Percentiles rank a stretch among this genome's conserved stretches.
Evolutionary conservation across 2,329 filamentous ascomycete genomes (phyloP).

Genomic region (Verticillium alfalfae): DNA sequence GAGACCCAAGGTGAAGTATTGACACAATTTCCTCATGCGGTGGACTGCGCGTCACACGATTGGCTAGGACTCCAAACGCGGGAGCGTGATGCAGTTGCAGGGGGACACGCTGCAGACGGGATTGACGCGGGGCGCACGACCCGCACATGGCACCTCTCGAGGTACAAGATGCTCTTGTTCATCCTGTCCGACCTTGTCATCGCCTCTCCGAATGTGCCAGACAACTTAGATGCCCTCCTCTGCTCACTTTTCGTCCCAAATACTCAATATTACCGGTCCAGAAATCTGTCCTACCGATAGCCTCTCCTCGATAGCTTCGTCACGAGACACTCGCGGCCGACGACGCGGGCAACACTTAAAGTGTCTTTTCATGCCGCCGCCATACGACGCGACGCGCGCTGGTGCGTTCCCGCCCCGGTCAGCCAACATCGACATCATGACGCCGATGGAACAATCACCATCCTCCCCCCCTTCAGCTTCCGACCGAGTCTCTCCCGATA

Average conservation of each 20-base stretch:
- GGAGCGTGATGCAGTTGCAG: neutral
- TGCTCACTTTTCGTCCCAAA: neutral
- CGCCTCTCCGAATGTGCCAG: neutral
- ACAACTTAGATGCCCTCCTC: neutral
- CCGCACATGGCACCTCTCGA: neutral
- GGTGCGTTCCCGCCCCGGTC: neutral
- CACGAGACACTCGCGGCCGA: neutral
- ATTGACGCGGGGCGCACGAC: neutral
- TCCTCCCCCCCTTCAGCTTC: neutral
- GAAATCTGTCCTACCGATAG: neutral
- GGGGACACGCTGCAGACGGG: neutral
- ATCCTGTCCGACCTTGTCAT: neutral
- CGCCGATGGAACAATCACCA: neutral
- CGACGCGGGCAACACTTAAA: neutral
- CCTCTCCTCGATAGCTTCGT: neutral
- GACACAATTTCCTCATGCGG: neutral
- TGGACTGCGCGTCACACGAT: neutral
- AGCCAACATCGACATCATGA: neutral
- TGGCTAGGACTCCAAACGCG: neutral
- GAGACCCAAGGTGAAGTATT: neutral
- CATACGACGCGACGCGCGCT: neutral
- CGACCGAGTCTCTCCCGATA: neutral
- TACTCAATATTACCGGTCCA: neutral
- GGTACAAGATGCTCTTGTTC: neutral
- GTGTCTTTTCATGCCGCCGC: neutral